Base-by-base conservation (phyloP, 345 rosid genomes). In the Excoecaria cochinchinensis region DNA sequence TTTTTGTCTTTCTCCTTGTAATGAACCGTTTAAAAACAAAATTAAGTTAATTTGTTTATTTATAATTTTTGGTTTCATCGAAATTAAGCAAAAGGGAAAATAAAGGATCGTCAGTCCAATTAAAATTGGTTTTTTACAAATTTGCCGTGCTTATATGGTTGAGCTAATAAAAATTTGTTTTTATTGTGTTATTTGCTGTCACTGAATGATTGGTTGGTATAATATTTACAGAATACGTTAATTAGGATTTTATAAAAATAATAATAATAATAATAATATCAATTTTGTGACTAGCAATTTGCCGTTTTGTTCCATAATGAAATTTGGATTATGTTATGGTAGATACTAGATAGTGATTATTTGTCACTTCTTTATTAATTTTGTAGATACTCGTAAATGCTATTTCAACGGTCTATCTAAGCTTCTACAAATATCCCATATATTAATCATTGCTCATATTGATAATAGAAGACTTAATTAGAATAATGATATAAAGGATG, bases 261-360 rank as follows among this genome's bases (percentile, higher is more conserved):
- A 5, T 6, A 40, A 40, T 40, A 40, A 40, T 40, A 40, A 40
- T 40, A 40, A 1, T 10, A 44, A 44, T 8, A 4, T 44, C 3
- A 17, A 31, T 31, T 31, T 31, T 31, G 1, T 31, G 31, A 31
- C 31, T 31, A 31, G 31, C 31, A 31, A 31, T 79, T 68, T 50
- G 85, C 85, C 83, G 85, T 61, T 81, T 77, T 83, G 83, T 81
- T 76, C 11, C 48, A 17, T 61, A 39, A 61, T 46, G 11, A 4
- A 38, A 0, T 70, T 81, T 83, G 88, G 79, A 72, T 79, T 79
- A 69, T 75, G 38, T 24, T 19, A 31, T 47, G 62, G 63, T 73
- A 4, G 61, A 16, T 83, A 52, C 58, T 73, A 4, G 61, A 16
- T 83, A 52, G 82, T 67, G 73, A 11, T 68, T 62, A 73, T 63